Percentiles rank a stretch among this genome's conserved stretches.
Conservation (phyloP, 164 flowering plant species). For the Buxus sempervirens region DNA sequence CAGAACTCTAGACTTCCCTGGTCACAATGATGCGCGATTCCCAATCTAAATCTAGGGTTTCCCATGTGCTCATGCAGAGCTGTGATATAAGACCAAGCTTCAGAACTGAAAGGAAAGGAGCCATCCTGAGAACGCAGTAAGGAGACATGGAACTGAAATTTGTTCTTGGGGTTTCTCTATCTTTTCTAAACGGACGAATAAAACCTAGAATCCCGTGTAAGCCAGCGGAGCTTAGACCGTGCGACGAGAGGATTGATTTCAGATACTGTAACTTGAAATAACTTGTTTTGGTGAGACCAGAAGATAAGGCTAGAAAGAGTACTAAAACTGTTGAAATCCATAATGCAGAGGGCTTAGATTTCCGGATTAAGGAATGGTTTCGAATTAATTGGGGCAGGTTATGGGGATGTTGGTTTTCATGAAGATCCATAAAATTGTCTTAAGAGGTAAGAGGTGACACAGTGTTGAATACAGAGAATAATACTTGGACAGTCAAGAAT, state of each 20-base stretch:
- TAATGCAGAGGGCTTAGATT: slow-evolving; percentile 11
- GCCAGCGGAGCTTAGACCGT: too few species aligned
- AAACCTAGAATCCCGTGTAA: too few species aligned
- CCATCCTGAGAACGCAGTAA: slow-evolving; percentile 75
- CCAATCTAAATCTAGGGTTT: slow-evolving; percentile 38
- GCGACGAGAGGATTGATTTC: slow-evolving; percentile 11
- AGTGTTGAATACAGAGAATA: too few species aligned
- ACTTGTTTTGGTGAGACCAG: slow-evolving; percentile 12
- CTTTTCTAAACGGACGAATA: slow-evolving; percentile 16
- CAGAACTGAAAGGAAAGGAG: slow-evolving; percentile 81
- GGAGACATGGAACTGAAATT: slow-evolving; percentile 20
- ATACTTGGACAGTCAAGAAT: too few species aligned
- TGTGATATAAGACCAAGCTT: slow-evolving; percentile 77
- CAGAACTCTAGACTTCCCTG: slow-evolving; percentile 52
- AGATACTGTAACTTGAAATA: slow-evolving; percentile 12
- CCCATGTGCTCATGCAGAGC: slow-evolving; percentile 33
- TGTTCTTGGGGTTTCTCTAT: slow-evolving; percentile 10
- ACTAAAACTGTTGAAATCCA: slow-evolving; percentile 18
- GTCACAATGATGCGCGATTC: slow-evolving; percentile 73
- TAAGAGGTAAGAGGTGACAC: too few species aligned
- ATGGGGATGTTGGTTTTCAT: slow-evolving; percentile 5
- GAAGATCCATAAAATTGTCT: too few species aligned
- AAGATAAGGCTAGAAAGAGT: slow-evolving; percentile 14
- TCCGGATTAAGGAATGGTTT: slow-evolving; percentile 1
- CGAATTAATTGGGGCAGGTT: slow-evolving; percentile 2